Base-by-base conservation (phyloP, 257 asterid species). In the Ajuga chamaepitys region DNA sequence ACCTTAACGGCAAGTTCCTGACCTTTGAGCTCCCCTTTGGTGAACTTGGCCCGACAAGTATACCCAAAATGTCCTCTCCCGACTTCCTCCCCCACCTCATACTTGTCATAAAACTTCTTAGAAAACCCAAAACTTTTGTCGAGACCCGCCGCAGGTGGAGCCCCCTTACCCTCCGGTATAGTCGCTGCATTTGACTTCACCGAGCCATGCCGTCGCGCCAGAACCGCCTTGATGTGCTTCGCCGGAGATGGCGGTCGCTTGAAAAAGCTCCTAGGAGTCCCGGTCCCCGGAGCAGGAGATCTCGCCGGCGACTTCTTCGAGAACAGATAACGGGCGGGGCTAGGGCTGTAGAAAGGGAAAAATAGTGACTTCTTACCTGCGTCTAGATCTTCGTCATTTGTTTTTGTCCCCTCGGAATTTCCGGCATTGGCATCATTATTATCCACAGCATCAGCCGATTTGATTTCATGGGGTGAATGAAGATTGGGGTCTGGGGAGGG, bases 1-100 rank as follows among this genome's bases (percentile, higher is more conserved):
- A 90, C 90, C 77, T 90, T 90, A 22, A 87, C 95, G 9, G 97
- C 97, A 75, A 90, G 89, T 17, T 85, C 91, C 58, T 87, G 88
- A 4, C 97, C 97, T 71, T 83, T 83, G 47, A 81, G 82, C 61
- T 90, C 97, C 21, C 97, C 97, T 66, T 87, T 87, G 83, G 82
- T 90, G 51, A 85, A 83, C 80, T 81, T 87, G n/a, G 97, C 95
- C 76, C 68, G 77, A 75, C 95, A 85, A 52, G 97, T 90, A 65
- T 87, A 85, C 67, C 97, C 97, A 81, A 90, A 90, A 79, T 90
- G 97, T 51, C 97, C 97, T 68, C 95, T 75, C 60, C 97, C 97
- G 21, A 90, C 97, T 71, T 90, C 97, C 35, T 82, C 97, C 54
- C 97, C 97, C 12, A 90, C 55, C 73, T 87, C 97, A 73, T 90